A percentile compares a stretch with the other conserved stretches of the same genome.
Conservation (phyloP, 2,329 filamentous ascomycete species). For the Cladosporium sp. region DNA sequence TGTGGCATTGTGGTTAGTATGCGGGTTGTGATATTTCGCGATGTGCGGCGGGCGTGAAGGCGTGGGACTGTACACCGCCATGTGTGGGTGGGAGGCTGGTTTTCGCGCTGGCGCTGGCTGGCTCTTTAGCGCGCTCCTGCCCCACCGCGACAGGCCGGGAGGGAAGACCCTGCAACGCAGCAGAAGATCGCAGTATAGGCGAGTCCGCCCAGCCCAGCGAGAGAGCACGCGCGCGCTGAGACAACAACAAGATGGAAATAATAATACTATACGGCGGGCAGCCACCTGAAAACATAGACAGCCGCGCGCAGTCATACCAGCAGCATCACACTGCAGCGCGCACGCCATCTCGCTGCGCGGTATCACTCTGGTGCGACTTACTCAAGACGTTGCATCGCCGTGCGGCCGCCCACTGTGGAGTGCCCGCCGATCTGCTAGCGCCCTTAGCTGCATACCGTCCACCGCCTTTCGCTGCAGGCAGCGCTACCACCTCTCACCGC, state of each 20-base stretch:
- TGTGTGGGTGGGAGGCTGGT: not conserved
- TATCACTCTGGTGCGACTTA: too few species aligned
- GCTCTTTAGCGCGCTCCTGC: not conserved
- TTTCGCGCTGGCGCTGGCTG: not conserved
- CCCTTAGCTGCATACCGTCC: not conserved
- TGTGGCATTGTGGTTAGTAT: not conserved
- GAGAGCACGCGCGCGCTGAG: too few species aligned
- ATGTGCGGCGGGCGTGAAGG: not conserved
- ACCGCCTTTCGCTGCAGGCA: not conserved
- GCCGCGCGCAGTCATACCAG: too few species aligned
- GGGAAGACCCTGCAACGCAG: not conserved
- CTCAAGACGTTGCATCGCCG: too few species aligned
- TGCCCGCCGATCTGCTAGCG: slow-evolving; percentile 5
- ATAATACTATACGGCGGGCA: too few species aligned
- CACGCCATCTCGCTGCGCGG: not conserved
- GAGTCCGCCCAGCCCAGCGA: too few species aligned
- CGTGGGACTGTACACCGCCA: not conserved
- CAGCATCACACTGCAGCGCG: too few species aligned
- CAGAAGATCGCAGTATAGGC: too few species aligned
- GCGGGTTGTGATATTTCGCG: too few species aligned
- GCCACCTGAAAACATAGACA: not conserved
- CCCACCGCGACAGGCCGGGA: not conserved
- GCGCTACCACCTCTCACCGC: slow-evolving; percentile 1
- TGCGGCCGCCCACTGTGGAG: too few species aligned
- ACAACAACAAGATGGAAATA: too few species aligned